These are phyloP conservation scores for Diaporthe aspalathi DNA, from an alignment of 2,329 filamentous ascomycete genomes.

Conservation along the genomic window DNA sequence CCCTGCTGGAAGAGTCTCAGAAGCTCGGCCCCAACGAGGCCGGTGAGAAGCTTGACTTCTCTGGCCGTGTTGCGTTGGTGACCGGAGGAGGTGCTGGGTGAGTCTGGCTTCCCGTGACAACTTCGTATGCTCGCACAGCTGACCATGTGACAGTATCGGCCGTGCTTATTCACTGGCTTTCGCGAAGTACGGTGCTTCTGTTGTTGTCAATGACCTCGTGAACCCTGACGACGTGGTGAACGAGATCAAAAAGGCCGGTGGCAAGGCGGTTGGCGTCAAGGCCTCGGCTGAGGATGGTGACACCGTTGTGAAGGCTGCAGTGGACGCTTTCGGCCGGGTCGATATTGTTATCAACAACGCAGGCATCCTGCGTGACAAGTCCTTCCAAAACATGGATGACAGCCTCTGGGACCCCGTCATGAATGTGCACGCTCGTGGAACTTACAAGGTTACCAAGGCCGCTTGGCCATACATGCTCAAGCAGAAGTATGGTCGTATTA, in stretches of 20 bases:
- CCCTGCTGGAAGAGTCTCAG: slow-evolving; percentile 84
- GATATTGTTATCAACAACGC: slow-evolving; percentile 99
- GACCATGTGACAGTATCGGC: slow-evolving; percentile 72
- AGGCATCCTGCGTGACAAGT: slow-evolving; percentile 97
- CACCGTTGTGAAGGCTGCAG: slow-evolving; percentile 88
- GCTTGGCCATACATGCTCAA: slow-evolving; percentile 98
- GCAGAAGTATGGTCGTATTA: slow-evolving; percentile 96
- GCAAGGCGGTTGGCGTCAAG: slow-evolving; percentile 92
- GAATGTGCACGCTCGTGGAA: slow-evolving; percentile 92
- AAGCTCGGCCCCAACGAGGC: slow-evolving; percentile 79
- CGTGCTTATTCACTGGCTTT: slow-evolving; percentile 88
- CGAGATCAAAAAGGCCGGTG: slow-evolving; percentile 91
- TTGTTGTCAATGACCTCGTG: slow-evolving; percentile 96
- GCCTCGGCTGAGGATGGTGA: slow-evolving; percentile 94
- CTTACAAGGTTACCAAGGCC: slow-evolving; percentile 96
- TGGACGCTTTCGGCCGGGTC: slow-evolving; percentile 92
- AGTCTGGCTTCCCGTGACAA: slow-evolving; percentile 45
- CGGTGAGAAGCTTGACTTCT: slow-evolving; percentile 82
- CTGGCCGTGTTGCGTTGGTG: slow-evolving; percentile 85
- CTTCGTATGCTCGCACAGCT: not conserved
- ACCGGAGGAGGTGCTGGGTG: slow-evolving; percentile 87
- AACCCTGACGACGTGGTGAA: slow-evolving; percentile 91
- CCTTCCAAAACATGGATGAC: slow-evolving; percentile 97
- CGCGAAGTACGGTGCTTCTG: slow-evolving; percentile 82
- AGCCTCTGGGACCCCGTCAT: slow-evolving; percentile 91